A percentile compares a stretch with the other conserved stretches of the same genome.
Conservation (phyloP, 2,329 filamentous ascomycete species). For the Neonectria sp. region DNA sequence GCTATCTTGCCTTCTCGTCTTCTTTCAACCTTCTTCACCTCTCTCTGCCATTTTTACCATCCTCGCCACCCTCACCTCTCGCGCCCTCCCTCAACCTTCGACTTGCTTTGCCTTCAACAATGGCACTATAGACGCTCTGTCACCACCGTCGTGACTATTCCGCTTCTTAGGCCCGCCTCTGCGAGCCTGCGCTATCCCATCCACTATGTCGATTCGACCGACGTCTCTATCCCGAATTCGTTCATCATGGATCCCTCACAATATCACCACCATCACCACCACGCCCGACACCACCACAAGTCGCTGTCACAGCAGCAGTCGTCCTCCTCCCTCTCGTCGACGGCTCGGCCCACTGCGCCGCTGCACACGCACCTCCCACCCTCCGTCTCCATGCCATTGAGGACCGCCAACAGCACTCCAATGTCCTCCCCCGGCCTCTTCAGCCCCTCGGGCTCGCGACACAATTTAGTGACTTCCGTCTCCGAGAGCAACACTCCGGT, state of each 20-base stretch:
- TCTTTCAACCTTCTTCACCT: conserved; percentile 34
- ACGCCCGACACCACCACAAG: conserved; percentile 44
- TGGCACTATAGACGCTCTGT: conserved; percentile 47
- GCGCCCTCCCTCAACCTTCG: conserved; percentile 20
- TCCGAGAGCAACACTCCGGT: conserved; percentile 70
- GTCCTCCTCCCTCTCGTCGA: conserved; percentile 47
- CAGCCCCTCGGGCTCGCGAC: conserved; percentile 64
- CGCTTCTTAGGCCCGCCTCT: conserved; percentile 40
- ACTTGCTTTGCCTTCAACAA: conserved; percentile 37
- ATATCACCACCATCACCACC: conserved; percentile 42
- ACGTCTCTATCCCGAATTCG: conserved; percentile 40
- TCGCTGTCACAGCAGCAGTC: conserved; percentile 50
- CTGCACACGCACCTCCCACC: conserved; percentile 52
- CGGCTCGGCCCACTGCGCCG: conserved; percentile 44
- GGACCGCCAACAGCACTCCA: conserved; percentile 70
- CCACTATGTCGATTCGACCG: conserved; percentile 49
- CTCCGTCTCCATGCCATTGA: conserved; percentile 59
- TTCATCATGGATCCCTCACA: conserved; percentile 49
- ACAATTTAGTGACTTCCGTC: conserved; percentile 59
- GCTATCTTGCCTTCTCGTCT: conserved; percentile 39
- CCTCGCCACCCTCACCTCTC: conserved; percentile 13
- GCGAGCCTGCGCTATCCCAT: conserved; percentile 41
- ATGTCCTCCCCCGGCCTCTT: conserved; percentile 75
- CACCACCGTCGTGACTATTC: conserved; percentile 43
- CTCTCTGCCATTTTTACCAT: conserved; percentile 32